Percentiles rank a stretch among this genome's conserved stretches.
Evolutionary conservation across 2,329 filamentous ascomycete genomes (phyloP).

Genomic region (Podosphaera leucotricha): DNA sequence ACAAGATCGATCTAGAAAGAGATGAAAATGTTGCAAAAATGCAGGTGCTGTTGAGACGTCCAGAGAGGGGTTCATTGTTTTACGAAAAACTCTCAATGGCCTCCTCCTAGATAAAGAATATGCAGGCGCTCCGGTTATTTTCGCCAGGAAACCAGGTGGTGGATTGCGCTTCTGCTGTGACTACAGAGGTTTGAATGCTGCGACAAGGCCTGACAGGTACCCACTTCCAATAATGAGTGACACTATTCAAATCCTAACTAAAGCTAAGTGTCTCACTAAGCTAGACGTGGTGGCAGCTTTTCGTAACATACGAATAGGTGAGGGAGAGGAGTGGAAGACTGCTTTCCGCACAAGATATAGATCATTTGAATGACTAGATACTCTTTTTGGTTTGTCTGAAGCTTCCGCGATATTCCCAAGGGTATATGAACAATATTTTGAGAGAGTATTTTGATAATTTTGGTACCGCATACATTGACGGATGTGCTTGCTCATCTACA

Average conservation of each 20-base stretch:
- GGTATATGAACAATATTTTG: background rate
- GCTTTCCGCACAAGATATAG: background rate
- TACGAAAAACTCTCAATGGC: background rate
- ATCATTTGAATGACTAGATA: background rate
- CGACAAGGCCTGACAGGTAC: conserved; percentile 1
- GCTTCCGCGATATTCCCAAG: background rate
- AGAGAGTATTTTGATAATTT: background rate
- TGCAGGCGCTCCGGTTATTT: conserved; percentile 1
- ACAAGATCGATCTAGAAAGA: background rate
- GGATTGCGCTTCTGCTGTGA: conserved; percentile 2
- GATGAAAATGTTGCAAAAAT: background rate
- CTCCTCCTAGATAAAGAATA: background rate
- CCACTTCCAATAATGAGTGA: background rate
- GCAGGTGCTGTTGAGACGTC: background rate
- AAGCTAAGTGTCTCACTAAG: background rate
- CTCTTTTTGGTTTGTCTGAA: background rate
- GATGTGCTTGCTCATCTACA: background rate
- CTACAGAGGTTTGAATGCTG: conserved; percentile 1
- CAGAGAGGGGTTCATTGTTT: background rate
- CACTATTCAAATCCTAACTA: background rate
- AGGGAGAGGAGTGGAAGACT: background rate
- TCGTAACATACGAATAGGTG: background rate
- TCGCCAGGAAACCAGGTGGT: background rate
- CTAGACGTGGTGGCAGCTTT: background rate
- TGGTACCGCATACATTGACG: background rate